These are phyloP conservation scores for Aquilaria yunnanensis DNA, from an alignment of 345 rosid species.

Conservation along the genomic window DNA sequence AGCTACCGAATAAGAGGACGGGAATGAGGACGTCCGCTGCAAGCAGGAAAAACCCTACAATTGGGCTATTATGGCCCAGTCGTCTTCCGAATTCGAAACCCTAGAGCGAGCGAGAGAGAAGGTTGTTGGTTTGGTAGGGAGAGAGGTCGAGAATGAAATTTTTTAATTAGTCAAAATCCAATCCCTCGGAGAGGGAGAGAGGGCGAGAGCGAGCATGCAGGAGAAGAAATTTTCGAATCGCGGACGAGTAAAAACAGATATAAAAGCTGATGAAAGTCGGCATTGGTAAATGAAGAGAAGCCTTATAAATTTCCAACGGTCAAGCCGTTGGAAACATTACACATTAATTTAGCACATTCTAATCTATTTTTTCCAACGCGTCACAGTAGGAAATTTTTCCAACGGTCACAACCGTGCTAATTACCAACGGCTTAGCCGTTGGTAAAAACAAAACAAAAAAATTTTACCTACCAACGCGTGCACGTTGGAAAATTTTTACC, in stretches of 20 bases:
- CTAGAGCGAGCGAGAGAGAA: slow-evolving; percentile 16
- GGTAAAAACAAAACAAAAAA: no score
- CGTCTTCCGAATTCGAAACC: slow-evolving; percentile 13
- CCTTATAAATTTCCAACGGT: no score
- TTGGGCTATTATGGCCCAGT: neutral
- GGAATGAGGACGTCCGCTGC: neutral
- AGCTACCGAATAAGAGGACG: neutral
- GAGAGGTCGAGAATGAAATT: neutral
- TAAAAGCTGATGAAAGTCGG: neutral
- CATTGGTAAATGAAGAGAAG: no score
- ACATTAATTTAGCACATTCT: no score
- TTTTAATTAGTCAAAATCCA: slow-evolving; percentile 1
- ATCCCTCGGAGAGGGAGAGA: slow-evolving; percentile 9
- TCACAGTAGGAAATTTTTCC: no score
- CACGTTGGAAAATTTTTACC: no score
- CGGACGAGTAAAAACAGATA: neutral
- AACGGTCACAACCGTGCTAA: no score
- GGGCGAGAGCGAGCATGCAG: neutral
- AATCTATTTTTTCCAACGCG: no score
- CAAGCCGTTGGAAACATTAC: no score
- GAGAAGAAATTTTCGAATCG: slow-evolving; percentile 6
- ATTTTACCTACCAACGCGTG: no score
- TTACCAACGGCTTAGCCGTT: no score
- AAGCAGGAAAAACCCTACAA: slow-evolving; percentile 1
- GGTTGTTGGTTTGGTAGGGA: neutral